phyloP scores from a whole-genome alignment of 2,329 filamentous ascomycete genomes.

The Ophiocordyceps unilateralis region DNA sequence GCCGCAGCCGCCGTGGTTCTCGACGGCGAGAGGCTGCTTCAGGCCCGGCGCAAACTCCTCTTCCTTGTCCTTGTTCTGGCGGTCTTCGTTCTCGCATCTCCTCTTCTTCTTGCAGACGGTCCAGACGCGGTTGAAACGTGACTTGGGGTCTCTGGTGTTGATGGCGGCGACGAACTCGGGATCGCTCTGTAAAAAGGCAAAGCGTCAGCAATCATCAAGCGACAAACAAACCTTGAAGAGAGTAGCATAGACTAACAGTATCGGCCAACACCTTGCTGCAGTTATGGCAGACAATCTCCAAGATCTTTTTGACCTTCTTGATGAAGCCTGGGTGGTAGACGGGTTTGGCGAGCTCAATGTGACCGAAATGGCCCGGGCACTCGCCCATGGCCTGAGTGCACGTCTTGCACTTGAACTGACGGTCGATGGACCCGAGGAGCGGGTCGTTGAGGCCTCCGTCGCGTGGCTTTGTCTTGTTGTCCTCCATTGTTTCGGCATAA shows the following conservation, averaged over 20 bases:
- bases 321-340: constrained; percentile 94
- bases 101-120: constrained; percentile 78
- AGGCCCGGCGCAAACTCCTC: constrained; percentile 45
- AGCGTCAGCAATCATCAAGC: constrained; percentile 43
- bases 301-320: constrained; percentile 97
- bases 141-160: constrained; percentile 76
- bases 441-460: constrained; percentile 90
- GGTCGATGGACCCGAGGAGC: constrained; percentile 88
- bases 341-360: constrained; percentile 92
- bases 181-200: constrained; percentile 48
- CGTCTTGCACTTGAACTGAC: constrained; percentile 87
- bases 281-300: constrained; percentile 98
- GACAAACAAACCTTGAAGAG: constrained; percentile 32
- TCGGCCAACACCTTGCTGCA: constrained; percentile 96
- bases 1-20: constrained; percentile 77
- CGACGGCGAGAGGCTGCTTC: constrained; percentile 28
- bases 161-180: constrained; percentile 69
- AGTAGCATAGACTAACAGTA: constrained; percentile 66
- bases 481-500: constrained; percentile 99
- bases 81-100: constrained; percentile 65
- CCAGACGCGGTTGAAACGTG: constrained; percentile 87
- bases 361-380: constrained; percentile 95
- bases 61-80: constrained; percentile 50
- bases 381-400: constrained; percentile 92
- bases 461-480: constrained; percentile 77